Percentiles rank a stretch among this genome's conserved stretches.
phyloP scores from a whole-genome alignment of 257 asterid species.

The Marsdenia floribunda region DNA sequence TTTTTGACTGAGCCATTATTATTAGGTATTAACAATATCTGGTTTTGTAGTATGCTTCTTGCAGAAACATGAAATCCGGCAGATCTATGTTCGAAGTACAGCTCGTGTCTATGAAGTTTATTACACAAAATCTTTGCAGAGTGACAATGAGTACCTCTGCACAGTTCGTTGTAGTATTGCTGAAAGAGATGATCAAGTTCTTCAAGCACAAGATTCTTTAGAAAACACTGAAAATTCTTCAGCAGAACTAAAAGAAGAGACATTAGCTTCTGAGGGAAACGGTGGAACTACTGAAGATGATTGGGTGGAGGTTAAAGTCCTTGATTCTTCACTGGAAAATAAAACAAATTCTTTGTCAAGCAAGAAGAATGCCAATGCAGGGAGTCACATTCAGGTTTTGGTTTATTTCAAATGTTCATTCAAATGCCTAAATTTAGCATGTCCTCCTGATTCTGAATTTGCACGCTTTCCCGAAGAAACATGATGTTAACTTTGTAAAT shows the following conservation, averaged over 20 bases:
- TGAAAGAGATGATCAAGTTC: slow-evolving; percentile 54
- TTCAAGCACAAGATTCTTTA: slow-evolving; percentile 38
- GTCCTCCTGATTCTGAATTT: not conserved
- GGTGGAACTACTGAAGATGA: slow-evolving; percentile 61
- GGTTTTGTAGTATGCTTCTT: slow-evolving; percentile 55
- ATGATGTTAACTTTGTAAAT: not conserved
- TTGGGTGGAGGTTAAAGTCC: slow-evolving; percentile 69
- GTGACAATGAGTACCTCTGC: slow-evolving; percentile 64
- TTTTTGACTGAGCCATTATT: too few relatives aligned
- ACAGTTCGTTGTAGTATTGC: slow-evolving; percentile 82
- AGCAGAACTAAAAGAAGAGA: slow-evolving; percentile 33
- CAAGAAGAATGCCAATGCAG: slow-evolving; percentile 7
- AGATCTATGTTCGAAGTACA: slow-evolving; percentile 84
- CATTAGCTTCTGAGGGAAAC: slow-evolving; percentile 32
- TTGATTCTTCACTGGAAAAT: slow-evolving; percentile 27
- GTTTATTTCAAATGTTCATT: not conserved
- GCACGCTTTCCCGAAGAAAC: not conserved
- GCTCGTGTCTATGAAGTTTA: slow-evolving; percentile 88
- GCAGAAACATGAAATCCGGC: slow-evolving; percentile 53
- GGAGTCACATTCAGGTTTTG: slow-evolving; percentile 30
- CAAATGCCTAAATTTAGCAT: not conserved
- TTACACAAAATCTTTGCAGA: slow-evolving; percentile 39
- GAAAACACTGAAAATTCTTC: slow-evolving; percentile 27
- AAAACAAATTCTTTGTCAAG: slow-evolving; percentile 30
- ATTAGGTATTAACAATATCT: slow-evolving; percentile 17